These are phyloP conservation scores for Aspergillus oerlinghausenensis DNA, from an alignment of 2,329 filamentous ascomycete genomes.

Conservation along the genomic window DNA sequence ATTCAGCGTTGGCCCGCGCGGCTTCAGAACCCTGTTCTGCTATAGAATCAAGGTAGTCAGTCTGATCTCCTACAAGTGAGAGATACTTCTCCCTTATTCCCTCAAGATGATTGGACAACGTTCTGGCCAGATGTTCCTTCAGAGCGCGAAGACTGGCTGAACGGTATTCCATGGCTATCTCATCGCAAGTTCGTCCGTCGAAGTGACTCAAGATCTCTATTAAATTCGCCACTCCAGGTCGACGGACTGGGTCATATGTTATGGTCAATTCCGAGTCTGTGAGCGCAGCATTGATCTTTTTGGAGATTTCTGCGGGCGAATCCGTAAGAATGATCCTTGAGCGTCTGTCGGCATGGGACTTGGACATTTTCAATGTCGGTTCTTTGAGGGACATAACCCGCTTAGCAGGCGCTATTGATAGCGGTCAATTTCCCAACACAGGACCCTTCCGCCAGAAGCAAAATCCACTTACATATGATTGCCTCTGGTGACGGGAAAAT, in stretches of 20 bases:
- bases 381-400: slow-evolving; percentile 85
- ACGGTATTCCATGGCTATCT: slow-evolving; percentile 45
- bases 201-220: slow-evolving; percentile 74
- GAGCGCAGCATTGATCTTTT: slow-evolving; percentile 67
- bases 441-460: not conserved
- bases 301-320: slow-evolving; percentile 55
- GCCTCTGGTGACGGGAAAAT: slow-evolving; percentile 65
- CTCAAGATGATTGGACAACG: slow-evolving; percentile 25
- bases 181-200: slow-evolving; percentile 42
- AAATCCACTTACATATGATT: slow-evolving; percentile 59
- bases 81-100: slow-evolving; percentile 33
- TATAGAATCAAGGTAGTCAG: slow-evolving; percentile 26
- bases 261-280: slow-evolving; percentile 69
- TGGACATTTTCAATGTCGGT: slow-evolving; percentile 87
- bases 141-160: slow-evolving; percentile 51
- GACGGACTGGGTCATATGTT: slow-evolving; percentile 62
- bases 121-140: slow-evolving; percentile 60
- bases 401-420: slow-evolving; percentile 62
- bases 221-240: slow-evolving; percentile 86
- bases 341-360: slow-evolving; percentile 66
- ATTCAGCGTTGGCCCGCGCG: slow-evolving; percentile 28
- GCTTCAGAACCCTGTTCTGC: slow-evolving; percentile 26
- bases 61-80: slow-evolving; percentile 24
- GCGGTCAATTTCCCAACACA: slow-evolving; percentile 4
- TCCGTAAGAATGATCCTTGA: slow-evolving; percentile 85